These are phyloP conservation scores for Plasmodium fragile DNA, from an alignment of 169 alveolate genomes.

Conservation along the genomic window DNA sequence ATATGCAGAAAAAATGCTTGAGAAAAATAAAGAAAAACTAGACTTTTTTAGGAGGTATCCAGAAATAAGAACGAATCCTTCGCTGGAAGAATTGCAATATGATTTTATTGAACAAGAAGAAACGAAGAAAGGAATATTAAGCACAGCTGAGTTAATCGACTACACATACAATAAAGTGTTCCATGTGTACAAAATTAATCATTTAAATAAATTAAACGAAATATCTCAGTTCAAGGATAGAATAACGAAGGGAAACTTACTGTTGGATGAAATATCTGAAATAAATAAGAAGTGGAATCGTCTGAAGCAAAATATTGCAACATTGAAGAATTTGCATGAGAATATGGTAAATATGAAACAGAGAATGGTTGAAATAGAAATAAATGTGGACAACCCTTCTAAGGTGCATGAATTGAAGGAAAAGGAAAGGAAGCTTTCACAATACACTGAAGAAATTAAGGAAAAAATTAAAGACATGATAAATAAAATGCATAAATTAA, in stretches of 20 bases:
- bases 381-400: not conserved
- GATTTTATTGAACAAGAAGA: not conserved
- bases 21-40: not conserved
- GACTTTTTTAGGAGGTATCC: slow-evolving; percentile 13
- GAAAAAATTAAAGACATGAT: slow-evolving; percentile 18
- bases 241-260: not conserved
- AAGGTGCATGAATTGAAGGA: not conserved
- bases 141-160: not conserved
- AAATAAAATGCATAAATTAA: slow-evolving; percentile 9
- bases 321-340: not conserved
- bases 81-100: not conserved
- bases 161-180: not conserved
- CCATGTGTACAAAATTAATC: not conserved
- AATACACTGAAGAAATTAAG: not conserved
- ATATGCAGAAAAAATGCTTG: not conserved
- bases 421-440: not conserved
- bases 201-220: not conserved
- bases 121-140: not conserved
- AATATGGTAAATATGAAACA: not conserved
- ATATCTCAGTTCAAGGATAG: not conserved
- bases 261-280: slow-evolving; percentile 5
- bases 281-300: not conserved
- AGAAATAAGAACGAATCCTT: not conserved
- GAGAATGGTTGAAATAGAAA: not conserved
- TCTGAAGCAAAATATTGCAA: not conserved